These are phyloP conservation scores for Agaricus subrufescens DNA, from an alignment of 768 basidiomycete species.

Conservation along the genomic window DNA sequence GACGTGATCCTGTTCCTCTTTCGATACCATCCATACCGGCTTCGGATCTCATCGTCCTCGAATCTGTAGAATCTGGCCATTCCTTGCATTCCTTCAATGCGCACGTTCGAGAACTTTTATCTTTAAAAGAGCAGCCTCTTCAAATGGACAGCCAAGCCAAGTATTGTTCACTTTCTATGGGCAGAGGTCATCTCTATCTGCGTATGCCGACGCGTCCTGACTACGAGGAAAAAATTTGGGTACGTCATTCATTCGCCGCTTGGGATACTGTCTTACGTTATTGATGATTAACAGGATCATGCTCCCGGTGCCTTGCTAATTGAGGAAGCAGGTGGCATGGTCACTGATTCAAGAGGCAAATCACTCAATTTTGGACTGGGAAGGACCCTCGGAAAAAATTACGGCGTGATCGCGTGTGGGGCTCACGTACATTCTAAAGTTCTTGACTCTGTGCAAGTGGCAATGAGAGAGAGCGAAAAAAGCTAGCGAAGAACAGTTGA, in stretches of 20 bases:
- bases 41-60: conserved; percentile 64
- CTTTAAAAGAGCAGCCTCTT: conserved; percentile 60
- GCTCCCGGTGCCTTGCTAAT: conserved; percentile 83
- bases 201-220: conserved; percentile 74
- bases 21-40: conserved; percentile 40
- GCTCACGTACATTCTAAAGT: conserved; percentile 65
- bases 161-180: conserved; percentile 81
- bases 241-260: conserved; percentile 18
- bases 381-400: conserved; percentile 80
- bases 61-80: conserved; percentile 91
- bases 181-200: conserved; percentile 81
- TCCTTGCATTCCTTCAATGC: conserved; percentile 83
- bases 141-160: conserved; percentile 98
- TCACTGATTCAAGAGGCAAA: conserved; percentile 78
- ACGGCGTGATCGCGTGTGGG: conserved; percentile 81
- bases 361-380: conserved; percentile 85
- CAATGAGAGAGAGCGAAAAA: conserved; percentile 24
- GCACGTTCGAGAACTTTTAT: conserved; percentile 61
- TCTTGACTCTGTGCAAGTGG: conserved; percentile 69
- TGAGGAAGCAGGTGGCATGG: conserved; percentile 84
- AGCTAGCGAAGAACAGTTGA: background rate
- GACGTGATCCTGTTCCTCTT: conserved; percentile 31
- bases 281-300: conserved; percentile 60
- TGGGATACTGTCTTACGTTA: background rate
- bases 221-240: conserved; percentile 97